Evolutionary conservation across 1,284 basidiomycete genomes (phyloP), one percentile per base, ranked within the genome.

Genomic region (Phellinidium pouzarii): DNA sequence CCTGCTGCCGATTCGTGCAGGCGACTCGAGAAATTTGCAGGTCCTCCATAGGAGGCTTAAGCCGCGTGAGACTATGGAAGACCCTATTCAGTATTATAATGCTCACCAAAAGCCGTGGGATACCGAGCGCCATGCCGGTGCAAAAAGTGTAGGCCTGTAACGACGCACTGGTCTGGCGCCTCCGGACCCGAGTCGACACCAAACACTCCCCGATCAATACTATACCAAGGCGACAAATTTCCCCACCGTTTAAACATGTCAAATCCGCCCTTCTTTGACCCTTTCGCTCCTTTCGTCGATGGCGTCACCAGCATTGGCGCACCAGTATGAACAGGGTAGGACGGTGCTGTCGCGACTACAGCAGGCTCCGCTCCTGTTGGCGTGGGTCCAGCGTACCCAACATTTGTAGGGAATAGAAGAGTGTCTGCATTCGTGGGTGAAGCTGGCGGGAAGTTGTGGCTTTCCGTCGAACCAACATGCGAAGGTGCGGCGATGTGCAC

Each of bases 191-290:
- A 83, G 60, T 86, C 74, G 6, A 91, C 60, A 1, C 91, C 90
- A 66, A 91, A 93, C 1, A 76, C 71, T 8, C 73, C 77, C 26
- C 71, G 72, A n/a, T 72, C 71, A 42, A 90, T 82, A 53, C 84
- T 88, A 66, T 85, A 90, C 86, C 88, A 91, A 6, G 91, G 91
- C 0, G 86, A 82, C 37, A 93, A 67, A 62, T 91, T 91, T 0
- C 91, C 91, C 87, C 90, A 91, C 44, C 79, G 76, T 61, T 77
- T 79, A 67, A 90, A 80, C 36, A 92, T 62, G 63, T 84, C 78
- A 58, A 84, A 87, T 1, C 61, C 49, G 2, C 22, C 47, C 44
- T 55, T 56, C 54, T 52, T 56, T 43, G 64, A 62, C 20, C 51
- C 61, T 44, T 64, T 64, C 54, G 44, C 37, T 22, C 62, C 58